These are phyloP conservation scores for Curvularia sp. DNA, from an alignment of 2,329 filamentous ascomycete genomes.

Conservation along the genomic window DNA sequence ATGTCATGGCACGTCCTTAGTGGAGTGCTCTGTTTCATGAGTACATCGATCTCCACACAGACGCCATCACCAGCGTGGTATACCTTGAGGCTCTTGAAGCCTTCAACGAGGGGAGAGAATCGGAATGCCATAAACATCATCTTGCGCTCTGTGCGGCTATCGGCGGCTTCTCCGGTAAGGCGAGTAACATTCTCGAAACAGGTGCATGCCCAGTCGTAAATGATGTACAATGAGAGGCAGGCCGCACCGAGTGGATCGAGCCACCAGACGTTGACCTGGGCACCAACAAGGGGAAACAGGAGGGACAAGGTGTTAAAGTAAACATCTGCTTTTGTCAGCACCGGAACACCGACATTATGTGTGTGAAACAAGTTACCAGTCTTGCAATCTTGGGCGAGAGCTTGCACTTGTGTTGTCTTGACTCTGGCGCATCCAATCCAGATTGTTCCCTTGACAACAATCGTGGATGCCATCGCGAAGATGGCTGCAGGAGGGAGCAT, in stretches of 20 bases:
- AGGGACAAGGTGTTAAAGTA: conserved; percentile 70
- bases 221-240: conserved; percentile 70
- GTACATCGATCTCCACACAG: conserved; percentile 68
- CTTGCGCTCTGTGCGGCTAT: conserved; percentile 61
- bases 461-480: conserved; percentile 63
- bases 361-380: conserved; percentile 11
- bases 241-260: conserved; percentile 69
- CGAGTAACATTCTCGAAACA: conserved; percentile 66
- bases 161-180: conserved; percentile 65
- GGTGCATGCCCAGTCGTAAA: conserved; percentile 72
- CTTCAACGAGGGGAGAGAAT: conserved; percentile 61
- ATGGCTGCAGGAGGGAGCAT: conserved; percentile 63
- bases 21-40: conserved; percentile 62
- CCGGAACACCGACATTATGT: too few species aligned
- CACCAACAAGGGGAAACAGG: conserved; percentile 68
- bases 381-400: conserved; percentile 69
- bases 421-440: conserved; percentile 66
- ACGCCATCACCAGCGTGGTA: conserved; percentile 70
- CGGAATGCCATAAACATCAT: conserved; percentile 67
- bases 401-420: conserved; percentile 70
- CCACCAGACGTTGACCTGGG: conserved; percentile 69
- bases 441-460: conserved; percentile 66
- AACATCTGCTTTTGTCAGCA: conserved; percentile 59
- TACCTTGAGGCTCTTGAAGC: conserved; percentile 63
- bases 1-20: conserved; percentile 65